Evolutionary conservation across 495 filamentous ascomycete genomes (phyloP).

Genomic region (Penicillium bialowiezense): DNA sequence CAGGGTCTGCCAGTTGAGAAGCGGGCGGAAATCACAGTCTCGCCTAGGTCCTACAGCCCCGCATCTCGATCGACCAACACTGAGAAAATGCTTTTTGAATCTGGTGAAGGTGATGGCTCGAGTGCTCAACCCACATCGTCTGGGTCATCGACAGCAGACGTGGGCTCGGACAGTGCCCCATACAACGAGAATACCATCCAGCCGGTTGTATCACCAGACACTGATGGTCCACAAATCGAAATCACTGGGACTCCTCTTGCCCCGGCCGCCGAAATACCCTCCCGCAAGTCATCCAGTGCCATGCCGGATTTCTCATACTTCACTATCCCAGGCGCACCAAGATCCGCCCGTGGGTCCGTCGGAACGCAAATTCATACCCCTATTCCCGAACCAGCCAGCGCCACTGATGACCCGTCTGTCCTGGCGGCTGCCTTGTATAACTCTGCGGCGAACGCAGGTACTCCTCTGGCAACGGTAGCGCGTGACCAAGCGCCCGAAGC

Average conservation of each 20-base stretch:
- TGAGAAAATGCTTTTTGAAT: conserved; percentile 1
- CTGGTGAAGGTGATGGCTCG: background rate
- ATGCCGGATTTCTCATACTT: conserved; percentile 32
- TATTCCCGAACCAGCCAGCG: conserved; percentile 11
- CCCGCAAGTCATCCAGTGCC: conserved; percentile 38
- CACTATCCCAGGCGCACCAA: conserved; percentile 23
- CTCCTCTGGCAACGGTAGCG: conserved; percentile 6
- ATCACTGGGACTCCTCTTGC: conserved; percentile 30
- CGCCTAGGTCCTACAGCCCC: conserved; percentile 42
- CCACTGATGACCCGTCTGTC: conserved; percentile 27
- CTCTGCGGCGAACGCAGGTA: conserved; percentile 2
- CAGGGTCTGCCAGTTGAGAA: conserved; percentile 24
- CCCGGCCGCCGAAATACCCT: conserved; percentile 15
- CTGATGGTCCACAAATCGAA: conserved; percentile 40
- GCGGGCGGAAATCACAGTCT: conserved; percentile 24
- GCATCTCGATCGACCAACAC: conserved; percentile 7
- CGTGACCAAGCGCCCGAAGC: conserved; percentile 21
- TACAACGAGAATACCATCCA: conserved; percentile 39
- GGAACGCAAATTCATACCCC: conserved; percentile 16
- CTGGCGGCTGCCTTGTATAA: conserved; percentile 34
- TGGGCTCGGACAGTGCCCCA: conserved; percentile 11
- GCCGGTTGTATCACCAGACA: conserved; percentile 40
- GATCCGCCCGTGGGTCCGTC: conserved; percentile 12
- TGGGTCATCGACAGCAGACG: conserved; percentile 17
- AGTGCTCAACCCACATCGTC: conserved; percentile 20